Base-by-base conservation (phyloP, 192 early-diverging fungal genomes). In the Dimargaris xerosporica region DNA sequence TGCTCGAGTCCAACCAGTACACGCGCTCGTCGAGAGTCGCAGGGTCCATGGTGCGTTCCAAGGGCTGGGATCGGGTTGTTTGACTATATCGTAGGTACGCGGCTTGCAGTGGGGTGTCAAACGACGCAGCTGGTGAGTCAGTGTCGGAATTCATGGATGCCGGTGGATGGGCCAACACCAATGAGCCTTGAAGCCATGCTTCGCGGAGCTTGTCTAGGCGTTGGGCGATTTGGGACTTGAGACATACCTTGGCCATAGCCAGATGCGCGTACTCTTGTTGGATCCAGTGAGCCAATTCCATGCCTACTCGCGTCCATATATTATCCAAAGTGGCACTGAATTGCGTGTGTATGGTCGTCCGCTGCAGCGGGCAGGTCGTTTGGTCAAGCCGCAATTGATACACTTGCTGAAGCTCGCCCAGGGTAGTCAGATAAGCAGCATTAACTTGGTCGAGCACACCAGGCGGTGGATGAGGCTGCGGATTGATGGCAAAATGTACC, bases 1-100 rank as follows among this genome's bases (percentile, higher is more conserved):
- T 42, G 0, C 25, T 46, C 48, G 54, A 39, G 6, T 56, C 54
- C 28, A 56, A 39, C 54, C 54, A 56, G 29, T 56, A 56, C 54
- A 56, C 54, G 6, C 54, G 54, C 6, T 56, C 54, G n/a, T 56
- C 54, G 5, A 56, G 34, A 11, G 19, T 23, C 16, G 21, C 21
- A 12, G 12, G 19, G 12, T 17, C 11, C 47, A 17, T 21, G 19
- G 3, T 4, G 2, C 47, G 19, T 48, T 48, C 16, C 47, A 17
- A 4, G 2, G 21, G 19, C 12, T 2, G 21, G 47, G 21, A 5
- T 4, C 16, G 19, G 2, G 16, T 17, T 11, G 12, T 21, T 21
- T 48, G 47, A 48, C 47, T 11, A 12, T 48, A 23, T 23, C 12
- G 47, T 21, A 2, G 47, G 12, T 48, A 48, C 47, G 16, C 19